Base-by-base conservation (phyloP, 345 rosid species). In the Camelina hispida region DNA sequence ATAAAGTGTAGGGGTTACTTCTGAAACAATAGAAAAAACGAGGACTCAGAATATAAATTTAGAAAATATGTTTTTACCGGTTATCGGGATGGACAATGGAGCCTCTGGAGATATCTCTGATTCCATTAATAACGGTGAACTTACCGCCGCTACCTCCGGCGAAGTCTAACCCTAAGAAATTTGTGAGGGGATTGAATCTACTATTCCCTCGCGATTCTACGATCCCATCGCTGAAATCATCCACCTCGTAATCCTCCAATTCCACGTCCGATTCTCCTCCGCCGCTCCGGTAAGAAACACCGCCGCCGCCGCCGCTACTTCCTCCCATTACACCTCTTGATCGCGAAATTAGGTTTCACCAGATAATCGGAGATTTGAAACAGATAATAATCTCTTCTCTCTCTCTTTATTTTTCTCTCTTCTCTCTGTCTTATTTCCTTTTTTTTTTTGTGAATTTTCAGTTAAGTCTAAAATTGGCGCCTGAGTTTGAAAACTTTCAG, bases 41-140 rank as follows among this genome's bases (percentile, higher is more conserved):
- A 53, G 50, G 51, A 40, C 52, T 62, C 0, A 1, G 1, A 55
- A 12, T 10, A 2, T 10, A 51, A 38, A 13, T 0, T 1, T 12
- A 2, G 18, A 47, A 52, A 63, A 20, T 20, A 20, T 20, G 22
- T 4, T 28, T 1, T 2, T 66, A 93, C 98, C 91, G 88, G 86
- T 88, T 89, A 15, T 93, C 96, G 2, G 98, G 98, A 79, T 83
- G 89, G 71, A 91, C 83, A 62, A 82, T 66, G 68, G 78, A 73
- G 18, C 94, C 91, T 66, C 60, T 76, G 64, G 84, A 84, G 78
- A 87, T 72, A 71, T 80, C 84, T 76, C 66, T 85, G 82, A 93
- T 48, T 12, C 96, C 93, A 65, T 78, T 47, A 61, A 89, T 51
- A 30, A 78, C 73, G 68, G 81, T 59, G 76, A 77, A 77, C 62